Base-by-base conservation (phyloP, 106 monocot genomes). In the Allium fistulosum region DNA sequence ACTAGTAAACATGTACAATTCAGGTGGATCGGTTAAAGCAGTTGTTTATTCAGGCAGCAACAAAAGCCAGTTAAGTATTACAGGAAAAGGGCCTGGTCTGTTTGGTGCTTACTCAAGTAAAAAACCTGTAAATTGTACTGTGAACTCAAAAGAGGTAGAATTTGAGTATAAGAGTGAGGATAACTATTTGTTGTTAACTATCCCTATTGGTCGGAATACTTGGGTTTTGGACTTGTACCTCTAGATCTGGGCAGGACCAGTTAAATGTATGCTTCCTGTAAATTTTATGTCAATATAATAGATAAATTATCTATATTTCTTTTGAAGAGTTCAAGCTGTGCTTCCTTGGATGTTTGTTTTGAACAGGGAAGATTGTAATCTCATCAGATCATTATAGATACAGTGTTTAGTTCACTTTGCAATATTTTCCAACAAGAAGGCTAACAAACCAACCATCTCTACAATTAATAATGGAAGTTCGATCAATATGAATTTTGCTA, bases 1-100 rank as follows among this genome's bases (percentile, higher is more conserved):
- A 63, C 67, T 83, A 7, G 58, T 79, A 17, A 79, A 79, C 6
- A 83, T 83, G 83, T 79, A 68, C 52, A 83, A 79, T 51, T 83
- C 79, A 48, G 82, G 82, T 57, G 82, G 82, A 67, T 74, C 82
- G 18, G 37, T 83, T 45, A 66, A 78, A 67, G 70, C 26, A 11
- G 51, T 78, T 6, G 67, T 74, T 6, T 75, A 55, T 46, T 8
- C 17, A 2, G 46, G 67, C 14, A 45, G 51, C 47, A 45, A 71
- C 57, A 26, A 51, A 15, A 13, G 26, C 17, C 61, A 11, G 17
- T 63, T 78, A 52, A 71, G 18, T 18, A 53, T 82, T 18, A 63
- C 57, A 71, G 82, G 82, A 9, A 74, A 58, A 78, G 78, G 78
- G 46, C 68, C 78, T 46, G 82, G 82, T 27, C 66, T 63, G 22